Conservation (phyloP, 768 basidiomycete species). For the Leccinum fibrillosum region DNA sequence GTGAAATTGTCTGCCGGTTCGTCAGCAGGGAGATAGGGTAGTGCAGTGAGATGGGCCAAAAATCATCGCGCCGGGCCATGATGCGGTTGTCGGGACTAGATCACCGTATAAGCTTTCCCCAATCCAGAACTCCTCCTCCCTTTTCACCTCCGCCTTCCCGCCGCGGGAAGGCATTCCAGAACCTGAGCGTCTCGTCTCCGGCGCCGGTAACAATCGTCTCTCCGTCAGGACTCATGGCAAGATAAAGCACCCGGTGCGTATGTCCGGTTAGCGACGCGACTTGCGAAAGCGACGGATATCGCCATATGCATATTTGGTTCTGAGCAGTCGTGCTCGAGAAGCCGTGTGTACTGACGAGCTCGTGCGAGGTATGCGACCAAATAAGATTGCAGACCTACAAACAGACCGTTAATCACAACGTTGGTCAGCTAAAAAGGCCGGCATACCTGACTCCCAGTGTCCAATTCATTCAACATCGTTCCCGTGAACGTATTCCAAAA, state of each 20-base stretch:
- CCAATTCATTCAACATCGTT: conserved; percentile 78
- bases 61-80: not conserved
- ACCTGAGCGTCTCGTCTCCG: conserved; percentile 93
- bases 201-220: conserved; percentile 98
- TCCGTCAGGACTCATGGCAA: conserved; percentile 97
- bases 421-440: not conserved
- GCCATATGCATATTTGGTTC: conserved; percentile 96
- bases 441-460: conserved; percentile 91
- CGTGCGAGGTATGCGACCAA: conserved; percentile 94
- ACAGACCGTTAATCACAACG: conserved; percentile 7
- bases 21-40: conserved; percentile 4
- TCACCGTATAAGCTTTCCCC: conserved; percentile 51
- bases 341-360: conserved; percentile 96
- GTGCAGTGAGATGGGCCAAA: not conserved
- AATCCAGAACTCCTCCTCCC: conserved; percentile 43
- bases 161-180: conserved; percentile 97
- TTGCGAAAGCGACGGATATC: conserved; percentile 90
- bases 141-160: conserved; percentile 43
- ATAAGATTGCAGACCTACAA: conserved; percentile 94
- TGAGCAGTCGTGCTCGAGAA: conserved; percentile 92
- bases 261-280: conserved; percentile 94
- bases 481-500: conserved; percentile 96
- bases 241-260: conserved; percentile 90
- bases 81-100: not conserved
- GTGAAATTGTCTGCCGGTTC: conserved; percentile 21